Evolutionary conservation across 352 stramenopile species (phyloP).

Genomic region (Aphanomyces astaci): DNA sequence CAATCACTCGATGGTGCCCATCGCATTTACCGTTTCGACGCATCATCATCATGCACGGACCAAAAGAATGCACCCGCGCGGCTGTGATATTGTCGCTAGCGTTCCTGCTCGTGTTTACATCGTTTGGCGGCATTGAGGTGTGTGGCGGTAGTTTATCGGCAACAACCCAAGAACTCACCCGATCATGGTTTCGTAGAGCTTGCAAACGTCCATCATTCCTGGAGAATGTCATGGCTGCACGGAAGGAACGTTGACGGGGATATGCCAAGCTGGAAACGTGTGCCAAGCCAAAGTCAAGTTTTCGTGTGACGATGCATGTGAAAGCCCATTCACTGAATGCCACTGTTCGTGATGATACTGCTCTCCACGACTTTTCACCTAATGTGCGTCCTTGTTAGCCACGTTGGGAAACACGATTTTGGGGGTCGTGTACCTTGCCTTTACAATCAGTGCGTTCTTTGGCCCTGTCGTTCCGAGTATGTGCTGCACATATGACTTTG

Average conservation of each 20-base stretch:
- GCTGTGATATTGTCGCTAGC: background rate
- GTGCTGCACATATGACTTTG: background rate
- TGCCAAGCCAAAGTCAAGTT: slow-evolving; percentile 2
- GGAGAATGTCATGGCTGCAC: background rate
- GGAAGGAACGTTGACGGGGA: background rate
- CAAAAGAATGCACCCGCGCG: background rate
- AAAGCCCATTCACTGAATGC: slow-evolving; percentile 3
- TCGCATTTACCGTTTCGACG: too few relatives aligned
- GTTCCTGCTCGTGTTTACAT: slow-evolving; percentile 7
- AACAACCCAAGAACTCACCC: background rate
- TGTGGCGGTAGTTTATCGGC: too few relatives aligned
- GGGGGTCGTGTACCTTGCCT: slow-evolving; percentile 6
- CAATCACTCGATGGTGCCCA: too few relatives aligned
- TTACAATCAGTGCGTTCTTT: slow-evolving; percentile 7
- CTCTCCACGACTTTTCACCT: background rate
- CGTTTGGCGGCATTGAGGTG: slow-evolving; percentile 7
- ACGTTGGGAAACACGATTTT: slow-evolving; percentile 7
- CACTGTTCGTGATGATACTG: background rate
- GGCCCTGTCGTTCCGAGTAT: background rate
- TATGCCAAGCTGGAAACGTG: slow-evolving; percentile 10
- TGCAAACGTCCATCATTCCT: slow-evolving; percentile 7
- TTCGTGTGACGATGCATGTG: slow-evolving; percentile 5
- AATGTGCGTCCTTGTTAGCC: background rate
- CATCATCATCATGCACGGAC: background rate
- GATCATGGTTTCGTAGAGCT: background rate